These are phyloP conservation scores for Penicillium sp. DNA, from an alignment of 2,329 filamentous ascomycete species.

Conservation along the genomic window DNA sequence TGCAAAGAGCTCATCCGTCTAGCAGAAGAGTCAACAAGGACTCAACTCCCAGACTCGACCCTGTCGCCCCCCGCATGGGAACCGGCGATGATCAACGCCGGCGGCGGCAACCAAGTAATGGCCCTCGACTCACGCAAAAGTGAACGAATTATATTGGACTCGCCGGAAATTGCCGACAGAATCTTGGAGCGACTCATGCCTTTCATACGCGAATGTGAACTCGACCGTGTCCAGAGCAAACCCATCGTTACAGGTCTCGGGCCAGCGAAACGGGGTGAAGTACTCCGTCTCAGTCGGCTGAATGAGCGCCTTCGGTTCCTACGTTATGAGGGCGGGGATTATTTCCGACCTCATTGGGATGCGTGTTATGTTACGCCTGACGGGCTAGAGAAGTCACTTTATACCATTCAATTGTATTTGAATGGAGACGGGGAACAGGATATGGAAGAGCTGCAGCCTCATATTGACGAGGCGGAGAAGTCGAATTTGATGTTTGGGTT, in stretches of 20 bases:
- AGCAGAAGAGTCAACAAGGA: conserved; percentile 39
- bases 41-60: conserved; percentile 6
- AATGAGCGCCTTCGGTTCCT: conserved; percentile 71
- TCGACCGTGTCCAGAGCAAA: conserved; percentile 32
- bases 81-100: conserved; percentile 60
- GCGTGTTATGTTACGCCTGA: conserved; percentile 53
- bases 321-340: conserved; percentile 62
- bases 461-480: conserved; percentile 15
- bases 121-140: conserved; percentile 56
- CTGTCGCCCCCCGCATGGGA: conserved; percentile 47
- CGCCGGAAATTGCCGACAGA: conserved; percentile 51
- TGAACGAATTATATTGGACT: conserved; percentile 70
- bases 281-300: conserved; percentile 37
- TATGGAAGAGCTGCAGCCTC: conserved; percentile 20
- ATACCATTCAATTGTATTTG: conserved; percentile 51
- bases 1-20: conserved; percentile 50
- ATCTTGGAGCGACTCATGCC: conserved; percentile 52
- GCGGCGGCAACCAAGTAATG: conserved; percentile 52
- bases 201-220: conserved; percentile 42
- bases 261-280: conserved; percentile 37
- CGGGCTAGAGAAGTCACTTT: conserved; percentile 43
- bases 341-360: conserved; percentile 65
- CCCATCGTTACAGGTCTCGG: conserved; percentile 41
- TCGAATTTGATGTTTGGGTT: conserved; percentile 4
- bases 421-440: conserved; percentile 39